phyloP scores from a whole-genome alignment of 768 basidiomycete species.

The Pleurotus tuoliensis region DNA sequence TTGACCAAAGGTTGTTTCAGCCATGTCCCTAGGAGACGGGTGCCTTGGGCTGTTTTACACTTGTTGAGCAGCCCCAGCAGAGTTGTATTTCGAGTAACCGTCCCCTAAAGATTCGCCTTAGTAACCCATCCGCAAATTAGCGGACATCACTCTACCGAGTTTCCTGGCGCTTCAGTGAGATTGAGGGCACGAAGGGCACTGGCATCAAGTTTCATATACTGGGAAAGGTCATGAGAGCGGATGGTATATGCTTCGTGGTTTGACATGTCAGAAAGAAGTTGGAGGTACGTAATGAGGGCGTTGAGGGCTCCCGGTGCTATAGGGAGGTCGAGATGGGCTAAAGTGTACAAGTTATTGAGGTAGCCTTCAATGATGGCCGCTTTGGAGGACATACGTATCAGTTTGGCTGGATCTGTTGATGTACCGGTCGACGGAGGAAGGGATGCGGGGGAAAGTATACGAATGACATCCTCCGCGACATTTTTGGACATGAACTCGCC shows the following conservation, averaged over 20 bases:
- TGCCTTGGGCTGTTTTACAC: constrained; percentile 95
- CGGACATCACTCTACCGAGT: constrained; percentile 32
- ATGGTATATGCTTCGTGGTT: constrained; percentile 82
- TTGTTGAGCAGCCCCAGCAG: constrained; percentile 88
- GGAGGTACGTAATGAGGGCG: constrained; percentile 80
- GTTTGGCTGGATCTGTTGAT: constrained; percentile 45
- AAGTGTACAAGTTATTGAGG: background rate
- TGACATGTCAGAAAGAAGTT: constrained; percentile 69
- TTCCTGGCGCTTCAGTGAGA: constrained; percentile 69
- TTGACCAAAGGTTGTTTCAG: constrained; percentile 95
- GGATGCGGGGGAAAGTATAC: constrained; percentile 53
- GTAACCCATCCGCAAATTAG: background rate
- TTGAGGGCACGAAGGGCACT: constrained; percentile 90
- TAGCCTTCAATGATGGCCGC: background rate
- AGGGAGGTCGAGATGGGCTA: constrained; percentile 76
- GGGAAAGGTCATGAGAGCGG: constrained; percentile 84
- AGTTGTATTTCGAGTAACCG: constrained; percentile 76
- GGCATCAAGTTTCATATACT: constrained; percentile 95
- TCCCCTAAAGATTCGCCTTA: constrained; percentile 33
- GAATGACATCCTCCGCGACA: constrained; percentile 74
- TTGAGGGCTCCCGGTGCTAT: constrained; percentile 77
- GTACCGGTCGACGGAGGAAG: constrained; percentile 31
- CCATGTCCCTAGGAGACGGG: constrained; percentile 85
- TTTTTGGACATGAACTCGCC: constrained; percentile 84
- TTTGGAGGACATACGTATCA: constrained; percentile 46